phyloP scores from a whole-genome alignment of 768 basidiomycete genomes.

The Boletus reticulatus region DNA sequence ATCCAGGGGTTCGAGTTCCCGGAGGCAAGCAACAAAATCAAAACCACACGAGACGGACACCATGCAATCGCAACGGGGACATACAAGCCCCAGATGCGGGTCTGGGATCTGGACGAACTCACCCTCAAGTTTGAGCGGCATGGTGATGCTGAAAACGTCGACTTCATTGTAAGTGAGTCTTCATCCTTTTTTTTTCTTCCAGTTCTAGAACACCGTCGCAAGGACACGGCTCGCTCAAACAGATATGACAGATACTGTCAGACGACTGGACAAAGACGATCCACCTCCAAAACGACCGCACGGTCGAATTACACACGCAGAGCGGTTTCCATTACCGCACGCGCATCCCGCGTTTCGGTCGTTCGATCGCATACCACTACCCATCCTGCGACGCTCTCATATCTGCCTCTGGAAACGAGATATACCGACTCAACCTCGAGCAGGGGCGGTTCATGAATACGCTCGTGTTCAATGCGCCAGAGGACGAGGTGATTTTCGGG shows the following conservation, averaged over 20 bases:
- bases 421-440: conserved; percentile 93
- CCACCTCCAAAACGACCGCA: conserved; percentile 95
- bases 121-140: conserved; percentile 95
- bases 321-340: conserved; percentile 90
- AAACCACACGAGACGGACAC: conserved; percentile 87
- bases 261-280: conserved; percentile 99
- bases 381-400: conserved; percentile 91
- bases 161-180: conserved; percentile 88
- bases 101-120: conserved; percentile 93
- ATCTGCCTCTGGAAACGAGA: conserved; percentile 79
- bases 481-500: conserved; percentile 62
- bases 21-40: conserved; percentile 90
- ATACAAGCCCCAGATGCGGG: conserved; percentile 96
- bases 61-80: conserved; percentile 93
- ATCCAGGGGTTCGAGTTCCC: conserved; percentile 98
- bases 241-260: conserved; percentile 69
- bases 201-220: not conserved
- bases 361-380: conserved; percentile 89
- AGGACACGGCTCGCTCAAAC: not conserved
- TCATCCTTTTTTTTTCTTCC: not conserved
- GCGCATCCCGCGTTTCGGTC: conserved; percentile 92
- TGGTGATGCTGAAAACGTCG: conserved; percentile 95
- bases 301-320: conserved; percentile 91
- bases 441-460: conserved; percentile 92
- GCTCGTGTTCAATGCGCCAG: conserved; percentile 53